These are phyloP conservation scores for Geoglossum glabrum DNA, from an alignment of 495 filamentous ascomycete genomes.

Conservation along the genomic window DNA sequence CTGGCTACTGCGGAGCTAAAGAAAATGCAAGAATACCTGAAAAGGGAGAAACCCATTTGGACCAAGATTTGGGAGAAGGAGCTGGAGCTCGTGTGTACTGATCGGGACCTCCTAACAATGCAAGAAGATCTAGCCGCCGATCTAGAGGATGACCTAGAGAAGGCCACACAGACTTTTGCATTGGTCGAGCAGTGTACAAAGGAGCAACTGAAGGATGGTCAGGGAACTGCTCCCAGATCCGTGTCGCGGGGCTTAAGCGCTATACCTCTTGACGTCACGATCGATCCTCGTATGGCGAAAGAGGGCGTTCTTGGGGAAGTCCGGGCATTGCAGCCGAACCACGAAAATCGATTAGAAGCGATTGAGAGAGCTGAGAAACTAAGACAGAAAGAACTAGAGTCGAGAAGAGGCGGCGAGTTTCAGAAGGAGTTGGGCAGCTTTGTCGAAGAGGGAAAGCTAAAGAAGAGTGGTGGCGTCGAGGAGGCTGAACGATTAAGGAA, in stretches of 20 bases:
- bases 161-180: conserved; percentile 76
- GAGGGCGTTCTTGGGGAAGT: conserved; percentile 87
- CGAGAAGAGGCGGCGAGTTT: conserved; percentile 53
- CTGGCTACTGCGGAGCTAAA: conserved; percentile 67
- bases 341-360: conserved; percentile 77
- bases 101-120: conserved; percentile 79
- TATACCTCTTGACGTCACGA: conserved; percentile 36
- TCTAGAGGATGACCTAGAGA: conserved; percentile 84
- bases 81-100: conserved; percentile 80
- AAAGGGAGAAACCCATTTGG: conserved; percentile 83
- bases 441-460: conserved; percentile 78
- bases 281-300: conserved; percentile 65
- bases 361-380: conserved; percentile 89
- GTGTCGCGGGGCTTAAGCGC: conserved; percentile 37
- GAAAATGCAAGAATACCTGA: conserved; percentile 85
- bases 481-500: conserved; percentile 74
- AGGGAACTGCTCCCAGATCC: conserved; percentile 26
- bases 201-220: conserved; percentile 57
- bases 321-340: conserved; percentile 75
- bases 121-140: conserved; percentile 87
- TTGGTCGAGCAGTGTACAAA: conserved; percentile 93
- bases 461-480: conserved; percentile 89
- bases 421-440: conserved; percentile 75
- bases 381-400: conserved; percentile 70
- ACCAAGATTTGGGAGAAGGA: conserved; percentile 98